Percentiles rank a stretch among this genome's conserved stretches.
Conservation (phyloP, 495 filamentous ascomycete species). For the Penicillium samsonianum region DNA sequence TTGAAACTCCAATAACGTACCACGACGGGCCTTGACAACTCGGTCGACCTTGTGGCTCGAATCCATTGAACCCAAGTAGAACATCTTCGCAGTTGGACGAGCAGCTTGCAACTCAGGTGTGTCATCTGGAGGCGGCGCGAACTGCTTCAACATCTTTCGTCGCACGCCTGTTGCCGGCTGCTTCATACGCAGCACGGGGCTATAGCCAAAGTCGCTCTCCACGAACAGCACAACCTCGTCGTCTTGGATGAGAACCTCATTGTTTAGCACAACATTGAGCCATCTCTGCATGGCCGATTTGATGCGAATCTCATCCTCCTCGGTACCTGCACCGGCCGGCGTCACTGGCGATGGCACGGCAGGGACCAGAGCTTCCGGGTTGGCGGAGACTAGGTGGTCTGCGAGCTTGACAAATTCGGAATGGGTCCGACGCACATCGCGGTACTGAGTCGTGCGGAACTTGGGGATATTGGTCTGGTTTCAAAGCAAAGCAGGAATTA, state of each 20-base stretch:
- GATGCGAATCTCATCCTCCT: slow-evolving; percentile 90
- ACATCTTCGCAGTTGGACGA: slow-evolving; percentile 87
- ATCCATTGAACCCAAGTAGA: slow-evolving; percentile 95
- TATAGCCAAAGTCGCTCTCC: slow-evolving; percentile 97
- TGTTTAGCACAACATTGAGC: slow-evolving; percentile 89
- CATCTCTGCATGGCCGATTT: slow-evolving; percentile 89
- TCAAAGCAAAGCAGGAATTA: slow-evolving; percentile 7
- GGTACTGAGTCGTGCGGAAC: slow-evolving; percentile 96
- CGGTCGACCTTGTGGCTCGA: slow-evolving; percentile 92
- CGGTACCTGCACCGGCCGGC: slow-evolving; percentile 91
- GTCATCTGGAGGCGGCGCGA: slow-evolving; percentile 95
- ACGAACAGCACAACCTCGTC: slow-evolving; percentile 97
- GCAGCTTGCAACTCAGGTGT: slow-evolving; percentile 91
- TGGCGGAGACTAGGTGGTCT: slow-evolving; percentile 90
- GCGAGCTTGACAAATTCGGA: slow-evolving; percentile 94
- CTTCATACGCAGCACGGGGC: slow-evolving; percentile 90
- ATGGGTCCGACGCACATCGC: slow-evolving; percentile 92
- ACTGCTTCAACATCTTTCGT: slow-evolving; percentile 95
- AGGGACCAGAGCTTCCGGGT: slow-evolving; percentile 97
- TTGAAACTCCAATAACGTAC: slow-evolving; percentile 50
- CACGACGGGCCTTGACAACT: slow-evolving; percentile 87
- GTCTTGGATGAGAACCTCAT: slow-evolving; percentile 90
- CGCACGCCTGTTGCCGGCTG: slow-evolving; percentile 96
- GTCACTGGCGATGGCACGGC: slow-evolving; percentile 89
- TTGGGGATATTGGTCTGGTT: slow-evolving; percentile 92